These are phyloP conservation scores for Aspergillus incahuasiensis DNA, from an alignment of 495 filamentous ascomycete genomes.

Conservation along the genomic window DNA sequence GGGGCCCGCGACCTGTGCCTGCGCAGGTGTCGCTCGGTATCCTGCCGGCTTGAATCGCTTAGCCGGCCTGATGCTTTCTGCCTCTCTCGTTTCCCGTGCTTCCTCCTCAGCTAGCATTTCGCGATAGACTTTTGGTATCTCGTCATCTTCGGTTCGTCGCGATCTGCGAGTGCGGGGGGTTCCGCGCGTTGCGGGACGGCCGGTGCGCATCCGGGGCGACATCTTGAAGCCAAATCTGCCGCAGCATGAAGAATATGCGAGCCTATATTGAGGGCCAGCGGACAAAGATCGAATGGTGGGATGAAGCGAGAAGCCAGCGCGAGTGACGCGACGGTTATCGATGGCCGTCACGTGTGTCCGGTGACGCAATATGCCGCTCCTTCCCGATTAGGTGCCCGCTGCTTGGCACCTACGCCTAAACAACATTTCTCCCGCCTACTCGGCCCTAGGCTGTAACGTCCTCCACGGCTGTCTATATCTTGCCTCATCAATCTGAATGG, in stretches of 20 bases:
- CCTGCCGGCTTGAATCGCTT: conserved; percentile 43
- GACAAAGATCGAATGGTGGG: not conserved
- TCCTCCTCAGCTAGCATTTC: conserved; percentile 66
- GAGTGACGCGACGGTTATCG: too few relatives aligned
- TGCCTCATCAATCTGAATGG: too few relatives aligned
- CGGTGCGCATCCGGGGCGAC: conserved; percentile 19
- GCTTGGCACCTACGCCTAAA: too few relatives aligned
- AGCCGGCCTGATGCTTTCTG: conserved; percentile 30
- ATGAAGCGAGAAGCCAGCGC: not conserved
- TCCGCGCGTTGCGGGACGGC: conserved; percentile 14
- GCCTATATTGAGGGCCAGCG: not conserved
- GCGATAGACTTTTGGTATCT: conserved; percentile 54
- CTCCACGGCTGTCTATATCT: too few relatives aligned
- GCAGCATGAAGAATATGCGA: conserved; percentile 7
- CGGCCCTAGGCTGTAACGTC: too few relatives aligned
- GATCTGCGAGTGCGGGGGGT: conserved; percentile 13
- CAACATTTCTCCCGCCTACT: too few relatives aligned
- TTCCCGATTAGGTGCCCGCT: too few relatives aligned
- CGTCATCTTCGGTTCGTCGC: conserved; percentile 15
- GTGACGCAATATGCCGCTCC: too few relatives aligned
- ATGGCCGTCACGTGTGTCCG: too few relatives aligned
- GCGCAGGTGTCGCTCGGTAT: conserved; percentile 21
- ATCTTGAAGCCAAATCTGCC: conserved; percentile 10
- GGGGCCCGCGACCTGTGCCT: conserved; percentile 2
- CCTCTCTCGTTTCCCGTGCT: conserved; percentile 29